Evolutionary conservation across 2,329 filamentous ascomycete species (phyloP).

Genomic region (Podosphaera fusca): DNA sequence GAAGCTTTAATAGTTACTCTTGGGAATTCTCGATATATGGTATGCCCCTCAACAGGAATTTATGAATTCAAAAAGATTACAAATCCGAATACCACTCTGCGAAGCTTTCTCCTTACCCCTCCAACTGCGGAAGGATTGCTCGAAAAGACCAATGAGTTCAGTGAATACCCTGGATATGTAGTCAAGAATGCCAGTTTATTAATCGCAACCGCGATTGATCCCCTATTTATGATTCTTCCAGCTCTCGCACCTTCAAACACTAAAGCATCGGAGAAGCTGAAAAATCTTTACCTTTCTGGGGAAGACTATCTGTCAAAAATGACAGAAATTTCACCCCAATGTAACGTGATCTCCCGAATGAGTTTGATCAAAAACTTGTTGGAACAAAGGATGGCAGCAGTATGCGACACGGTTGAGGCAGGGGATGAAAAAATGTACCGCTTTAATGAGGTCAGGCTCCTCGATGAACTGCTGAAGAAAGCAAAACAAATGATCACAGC

Average conservation of each 20-base stretch:
- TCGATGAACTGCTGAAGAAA: conserved; percentile 42
- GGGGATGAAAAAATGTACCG: conserved; percentile 73
- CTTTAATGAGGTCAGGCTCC: conserved; percentile 48
- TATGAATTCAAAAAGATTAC: conserved; percentile 40
- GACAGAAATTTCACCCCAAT: conserved; percentile 28
- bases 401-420: conserved; percentile 67
- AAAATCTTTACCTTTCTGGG: conserved; percentile 41
- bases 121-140: conserved; percentile 3
- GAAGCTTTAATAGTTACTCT: conserved; percentile 35
- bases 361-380: conserved; percentile 25
- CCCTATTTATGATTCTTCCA: conserved; percentile 63
- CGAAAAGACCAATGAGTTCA: neutral
- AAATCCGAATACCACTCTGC: conserved; percentile 27
- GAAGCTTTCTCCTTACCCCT: conserved; percentile 34
- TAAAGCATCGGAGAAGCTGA: conserved; percentile 24
- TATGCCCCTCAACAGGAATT: conserved; percentile 36
- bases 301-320: conserved; percentile 52
- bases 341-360: conserved; percentile 31
- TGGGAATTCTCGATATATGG: conserved; percentile 35
- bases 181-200: conserved; percentile 52
- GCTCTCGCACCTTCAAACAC: conserved; percentile 29
- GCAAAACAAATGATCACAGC: conserved; percentile 41
- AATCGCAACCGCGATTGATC: conserved; percentile 63
- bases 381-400: conserved; percentile 38
- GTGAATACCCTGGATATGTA: conserved; percentile 24